Percentiles rank a stretch among this genome's conserved stretches.
phyloP scores from a whole-genome alignment of 2,329 filamentous ascomycete species.

The Pseudogymnoascus sp. region DNA sequence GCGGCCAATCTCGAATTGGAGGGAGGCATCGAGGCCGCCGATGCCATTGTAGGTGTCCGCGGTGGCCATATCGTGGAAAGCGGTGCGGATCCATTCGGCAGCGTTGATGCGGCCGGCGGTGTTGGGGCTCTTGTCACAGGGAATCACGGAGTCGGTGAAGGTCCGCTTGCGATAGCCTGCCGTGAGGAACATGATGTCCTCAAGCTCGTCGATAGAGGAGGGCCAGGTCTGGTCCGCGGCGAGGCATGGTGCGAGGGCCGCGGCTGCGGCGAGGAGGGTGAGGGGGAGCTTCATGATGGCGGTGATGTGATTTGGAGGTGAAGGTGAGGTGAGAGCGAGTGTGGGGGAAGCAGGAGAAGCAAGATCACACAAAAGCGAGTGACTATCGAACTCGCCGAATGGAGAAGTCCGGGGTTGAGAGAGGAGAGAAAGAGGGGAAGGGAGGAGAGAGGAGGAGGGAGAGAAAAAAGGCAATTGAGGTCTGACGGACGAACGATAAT shows the following conservation, averaged over 20 bases:
- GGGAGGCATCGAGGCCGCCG: constrained; percentile 52
- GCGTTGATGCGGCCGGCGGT: constrained; percentile 50
- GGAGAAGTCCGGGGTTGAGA: not conserved
- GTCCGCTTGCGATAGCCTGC: constrained; percentile 46
- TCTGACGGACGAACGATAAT: not conserved
- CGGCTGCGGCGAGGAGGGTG: constrained; percentile 14
- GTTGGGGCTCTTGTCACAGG: constrained; percentile 46
- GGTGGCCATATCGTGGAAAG: constrained; percentile 56
- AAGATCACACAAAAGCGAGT: not conserved
- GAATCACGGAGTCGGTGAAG: constrained; percentile 50
- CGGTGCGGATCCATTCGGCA: constrained; percentile 54
- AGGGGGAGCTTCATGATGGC: constrained; percentile 20
- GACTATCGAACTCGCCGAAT: not conserved
- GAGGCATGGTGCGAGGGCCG: constrained; percentile 9
- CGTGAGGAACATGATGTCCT: constrained; percentile 56
- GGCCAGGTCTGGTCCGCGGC: constrained; percentile 53
- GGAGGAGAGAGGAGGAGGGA: not conserved
- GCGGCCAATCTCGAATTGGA: constrained; percentile 50
- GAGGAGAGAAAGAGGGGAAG: not conserved
- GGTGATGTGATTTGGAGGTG: not conserved
- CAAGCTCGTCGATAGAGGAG: constrained; percentile 50
- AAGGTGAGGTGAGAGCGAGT: not conserved
- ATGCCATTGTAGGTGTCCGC: constrained; percentile 39
- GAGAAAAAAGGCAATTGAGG: not conserved
- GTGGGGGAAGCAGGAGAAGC: not conserved